A percentile compares a stretch with the other conserved stretches of the same genome.
These are phyloP conservation scores for Nidularia pulvinata DNA, from an alignment of 768 basidiomycete species.

Conservation along the genomic window DNA sequence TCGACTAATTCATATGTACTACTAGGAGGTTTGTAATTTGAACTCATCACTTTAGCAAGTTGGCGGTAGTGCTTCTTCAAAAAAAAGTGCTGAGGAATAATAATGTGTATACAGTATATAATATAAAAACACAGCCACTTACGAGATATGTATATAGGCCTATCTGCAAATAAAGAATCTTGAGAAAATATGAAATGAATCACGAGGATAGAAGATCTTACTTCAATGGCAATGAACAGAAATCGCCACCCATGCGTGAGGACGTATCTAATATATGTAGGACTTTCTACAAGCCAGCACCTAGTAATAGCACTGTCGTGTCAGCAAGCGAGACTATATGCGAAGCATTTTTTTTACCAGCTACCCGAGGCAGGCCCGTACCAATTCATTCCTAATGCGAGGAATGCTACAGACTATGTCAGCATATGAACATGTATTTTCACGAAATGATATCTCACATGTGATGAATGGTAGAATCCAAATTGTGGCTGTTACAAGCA, in stretches of 20 bases:
- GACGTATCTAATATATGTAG: background rate
- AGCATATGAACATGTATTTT: too few species aligned
- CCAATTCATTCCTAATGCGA: background rate
- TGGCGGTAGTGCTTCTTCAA: background rate
- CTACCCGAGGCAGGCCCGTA: background rate
- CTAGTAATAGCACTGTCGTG: background rate
- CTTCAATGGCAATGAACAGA: background rate
- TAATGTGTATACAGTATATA: background rate
- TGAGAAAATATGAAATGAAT: too few species aligned
- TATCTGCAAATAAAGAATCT: background rate
- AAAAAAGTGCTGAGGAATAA: background rate
- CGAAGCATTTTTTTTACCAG: background rate
- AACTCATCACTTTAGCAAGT: background rate
- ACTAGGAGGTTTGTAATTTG: too few species aligned
- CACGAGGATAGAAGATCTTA: too few species aligned
- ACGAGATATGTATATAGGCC: slow-evolving; percentile 1
- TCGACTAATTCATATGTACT: too few species aligned
- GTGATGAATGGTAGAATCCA: background rate
- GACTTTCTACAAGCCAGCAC: background rate
- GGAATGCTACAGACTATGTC: too few species aligned
- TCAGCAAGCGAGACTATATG: background rate
- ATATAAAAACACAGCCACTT: background rate
- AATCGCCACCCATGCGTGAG: background rate
- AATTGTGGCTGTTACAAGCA: background rate
- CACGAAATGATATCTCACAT: too few species aligned